Evolutionary conservation across 768 basidiomycete species (phyloP), one percentile per base, ranked within the genome.

Genomic region (Mycena indigotica): DNA sequence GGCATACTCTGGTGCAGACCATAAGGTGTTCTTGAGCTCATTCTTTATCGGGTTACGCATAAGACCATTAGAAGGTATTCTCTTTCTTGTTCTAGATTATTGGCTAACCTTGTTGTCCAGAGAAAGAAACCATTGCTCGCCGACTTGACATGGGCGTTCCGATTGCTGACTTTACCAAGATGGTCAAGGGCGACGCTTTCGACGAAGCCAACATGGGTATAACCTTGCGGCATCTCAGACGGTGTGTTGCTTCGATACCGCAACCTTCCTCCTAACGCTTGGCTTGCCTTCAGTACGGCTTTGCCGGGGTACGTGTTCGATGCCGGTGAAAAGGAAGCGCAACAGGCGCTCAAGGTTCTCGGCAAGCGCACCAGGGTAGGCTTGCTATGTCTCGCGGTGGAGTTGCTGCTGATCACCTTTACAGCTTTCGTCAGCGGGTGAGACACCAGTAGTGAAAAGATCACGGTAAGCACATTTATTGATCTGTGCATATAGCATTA

Each of bases 1-100:
- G 52, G 83, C 85, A 26, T 85, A 87, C 70, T 84, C 80, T 59
- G 85, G 85, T 65, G 85, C 88, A 57, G 89, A 86, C 56, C 82
- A 86, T 30, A 80, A 84, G n/a, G 90, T 98, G 4, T 84, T 90
- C 69, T 88, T 93, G 8, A 95, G 94, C n/a, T 92, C 91, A 1
- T 98, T 96, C 74, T 99, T 95, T 68, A 93, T 99, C 61, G 97
- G 97, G n/a, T 81, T 98, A 51, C 85, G 87, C 30, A 91, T 98
- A 58, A 88, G 92, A 71, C 89, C 92, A 50, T 95, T 89, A 75
- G 89, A 85, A 72, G 81, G 95, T 97, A 75, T 52, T 56, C 5
- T 60, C 50, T 51, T 26, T 61, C 38, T 50, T 17, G 24, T 40
- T 26, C 41, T 24, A n/a, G 6, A 12, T 5, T 19, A 17, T n/a